Evolutionary conservation across 2,329 filamentous ascomycete species (phyloP).

Genomic region (Annulohypoxylon truncatum): DNA sequence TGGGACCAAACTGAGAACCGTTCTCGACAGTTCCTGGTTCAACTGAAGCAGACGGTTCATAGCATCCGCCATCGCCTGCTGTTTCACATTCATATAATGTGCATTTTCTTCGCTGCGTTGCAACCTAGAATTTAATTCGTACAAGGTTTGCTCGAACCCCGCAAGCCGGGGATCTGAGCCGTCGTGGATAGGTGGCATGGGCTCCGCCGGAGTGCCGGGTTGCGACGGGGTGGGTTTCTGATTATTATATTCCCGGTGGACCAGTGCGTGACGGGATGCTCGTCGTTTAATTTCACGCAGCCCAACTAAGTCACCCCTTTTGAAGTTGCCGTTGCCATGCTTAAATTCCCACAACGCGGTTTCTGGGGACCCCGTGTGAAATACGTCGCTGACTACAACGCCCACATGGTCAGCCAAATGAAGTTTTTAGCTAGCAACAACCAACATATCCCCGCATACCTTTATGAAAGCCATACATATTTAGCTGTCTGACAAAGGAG

Average conservation of each 20-base stretch:
- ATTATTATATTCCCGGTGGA: conserved; percentile 88
- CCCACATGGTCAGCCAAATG: conserved; percentile 41
- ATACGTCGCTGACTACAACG: conserved; percentile 89
- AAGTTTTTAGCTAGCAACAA: conserved; percentile 10
- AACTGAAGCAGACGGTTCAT: conserved; percentile 77
- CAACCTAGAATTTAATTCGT: conserved; percentile 81
- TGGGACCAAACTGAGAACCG: conserved; percentile 78
- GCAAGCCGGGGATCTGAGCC: conserved; percentile 79
- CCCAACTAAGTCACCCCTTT: conserved; percentile 90
- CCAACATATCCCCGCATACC: conserved; percentile 62
- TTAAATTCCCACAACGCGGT: conserved; percentile 99
- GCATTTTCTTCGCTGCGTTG: conserved; percentile 86
- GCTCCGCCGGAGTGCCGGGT: conserved; percentile 85
- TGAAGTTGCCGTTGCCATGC: conserved; percentile 97
- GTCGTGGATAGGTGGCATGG: conserved; percentile 77
- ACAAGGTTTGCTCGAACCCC: conserved; percentile 82
- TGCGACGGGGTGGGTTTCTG: conserved; percentile 82
- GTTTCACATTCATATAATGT: conserved; percentile 81
- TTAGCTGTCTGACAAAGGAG: conserved; percentile 95
- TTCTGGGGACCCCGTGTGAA: conserved; percentile 93
- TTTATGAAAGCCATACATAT: conserved; percentile 99
- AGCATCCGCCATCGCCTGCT: conserved; percentile 84
- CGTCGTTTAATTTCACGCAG: conserved; percentile 95
- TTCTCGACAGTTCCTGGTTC: conserved; percentile 85
- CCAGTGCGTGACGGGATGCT: conserved; percentile 90